A percentile compares a stretch with the other conserved stretches of the same genome.
These are phyloP conservation scores for Boletus rubescentipes DNA, from an alignment of 768 basidiomycete species.

Conservation along the genomic window DNA sequence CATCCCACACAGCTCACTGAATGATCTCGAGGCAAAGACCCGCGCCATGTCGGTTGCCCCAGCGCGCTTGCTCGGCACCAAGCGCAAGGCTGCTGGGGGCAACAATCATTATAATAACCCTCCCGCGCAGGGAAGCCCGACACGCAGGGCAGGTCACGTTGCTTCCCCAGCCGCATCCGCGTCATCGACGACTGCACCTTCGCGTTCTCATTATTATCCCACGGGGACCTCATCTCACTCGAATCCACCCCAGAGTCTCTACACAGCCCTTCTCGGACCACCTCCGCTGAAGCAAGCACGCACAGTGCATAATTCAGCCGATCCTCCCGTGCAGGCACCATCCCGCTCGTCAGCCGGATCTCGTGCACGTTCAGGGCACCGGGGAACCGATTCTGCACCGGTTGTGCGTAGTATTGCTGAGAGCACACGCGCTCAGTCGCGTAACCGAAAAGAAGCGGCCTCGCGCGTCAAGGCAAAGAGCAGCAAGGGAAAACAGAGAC, in stretches of 20 bases:
- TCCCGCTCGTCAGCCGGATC: slow-evolving; percentile 35
- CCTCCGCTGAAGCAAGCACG: slow-evolving; percentile 75
- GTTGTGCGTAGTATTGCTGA: slow-evolving; percentile 46
- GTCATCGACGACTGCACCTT: slow-evolving; percentile 29
- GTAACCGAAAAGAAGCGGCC: slow-evolving; percentile 41
- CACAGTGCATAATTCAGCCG: slow-evolving; percentile 73
- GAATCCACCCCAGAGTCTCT: slow-evolving; percentile 59
- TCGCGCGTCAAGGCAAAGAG: slow-evolving; percentile 36
- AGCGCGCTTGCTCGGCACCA: slow-evolving; percentile 55
- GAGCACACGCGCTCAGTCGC: slow-evolving; percentile 45
- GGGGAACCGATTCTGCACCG: slow-evolving; percentile 9
- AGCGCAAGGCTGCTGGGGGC: slow-evolving; percentile 47
- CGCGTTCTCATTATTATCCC: slow-evolving; percentile 46
- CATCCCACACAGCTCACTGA: slow-evolving; percentile 60
- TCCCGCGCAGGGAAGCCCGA: slow-evolving; percentile 43
- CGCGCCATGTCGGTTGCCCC: slow-evolving; percentile 43
- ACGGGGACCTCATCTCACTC: slow-evolving; percentile 35
- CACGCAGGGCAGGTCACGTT: slow-evolving; percentile 46
- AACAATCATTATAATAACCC: slow-evolving; percentile 53
- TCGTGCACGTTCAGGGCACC: slow-evolving; percentile 23
- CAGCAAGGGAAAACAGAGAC: slow-evolving; percentile 53
- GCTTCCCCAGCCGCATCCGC: slow-evolving; percentile 35
- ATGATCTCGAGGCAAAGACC: slow-evolving; percentile 68
- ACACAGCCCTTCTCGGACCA: slow-evolving; percentile 71
- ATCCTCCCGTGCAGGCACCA: slow-evolving; percentile 61